Evolutionary conservation across 2,329 filamentous ascomycete species (phyloP).

Genomic region (Westerdykella ornata): DNA sequence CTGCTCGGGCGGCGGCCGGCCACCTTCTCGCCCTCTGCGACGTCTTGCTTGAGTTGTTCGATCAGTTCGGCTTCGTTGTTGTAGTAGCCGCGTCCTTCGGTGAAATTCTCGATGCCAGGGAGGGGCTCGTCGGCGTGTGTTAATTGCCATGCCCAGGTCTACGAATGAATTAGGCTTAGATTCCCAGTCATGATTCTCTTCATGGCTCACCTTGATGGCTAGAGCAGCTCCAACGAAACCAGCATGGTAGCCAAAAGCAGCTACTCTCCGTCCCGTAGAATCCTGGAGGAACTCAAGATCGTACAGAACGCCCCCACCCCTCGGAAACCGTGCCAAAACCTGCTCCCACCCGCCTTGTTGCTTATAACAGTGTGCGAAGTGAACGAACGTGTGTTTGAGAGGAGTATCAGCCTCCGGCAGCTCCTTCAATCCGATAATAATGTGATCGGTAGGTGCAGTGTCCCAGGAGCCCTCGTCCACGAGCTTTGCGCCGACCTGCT

Average conservation of each 20-base stretch:
- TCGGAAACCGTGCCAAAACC: conserved; percentile 71
- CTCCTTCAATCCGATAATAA: conserved; percentile 41
- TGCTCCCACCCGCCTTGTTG: conserved; percentile 57
- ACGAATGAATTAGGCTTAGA: conserved; percentile 47
- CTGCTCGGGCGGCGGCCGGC: conserved; percentile 63
- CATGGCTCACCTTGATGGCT: conserved; percentile 30
- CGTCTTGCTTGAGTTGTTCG: conserved; percentile 62
- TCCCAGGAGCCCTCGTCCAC: conserved; percentile 36
- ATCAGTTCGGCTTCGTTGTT: conserved; percentile 69
- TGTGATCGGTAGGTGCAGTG: conserved; percentile 33
- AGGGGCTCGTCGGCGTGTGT: conserved; percentile 61
- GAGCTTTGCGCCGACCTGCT: conserved; percentile 34
- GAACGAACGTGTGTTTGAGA: conserved; percentile 37
- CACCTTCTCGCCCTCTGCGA: conserved; percentile 61
- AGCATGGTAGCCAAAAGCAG: conserved; percentile 56
- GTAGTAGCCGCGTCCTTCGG: conserved; percentile 50
- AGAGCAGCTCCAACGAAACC: conserved; percentile 45
- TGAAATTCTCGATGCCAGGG: conserved; percentile 54
- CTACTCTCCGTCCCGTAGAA: conserved; percentile 61
- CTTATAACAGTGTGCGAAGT: conserved; percentile 42
- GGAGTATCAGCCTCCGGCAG: conserved; percentile 36
- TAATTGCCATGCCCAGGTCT: conserved; percentile 80
- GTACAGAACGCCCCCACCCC: conserved; percentile 68
- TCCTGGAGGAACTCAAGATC: conserved; percentile 85
- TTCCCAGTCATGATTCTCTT: too few species aligned